phyloP scores from a whole-genome alignment of 2,329 filamentous ascomycete species.

The Rhinocladiella similis region DNA sequence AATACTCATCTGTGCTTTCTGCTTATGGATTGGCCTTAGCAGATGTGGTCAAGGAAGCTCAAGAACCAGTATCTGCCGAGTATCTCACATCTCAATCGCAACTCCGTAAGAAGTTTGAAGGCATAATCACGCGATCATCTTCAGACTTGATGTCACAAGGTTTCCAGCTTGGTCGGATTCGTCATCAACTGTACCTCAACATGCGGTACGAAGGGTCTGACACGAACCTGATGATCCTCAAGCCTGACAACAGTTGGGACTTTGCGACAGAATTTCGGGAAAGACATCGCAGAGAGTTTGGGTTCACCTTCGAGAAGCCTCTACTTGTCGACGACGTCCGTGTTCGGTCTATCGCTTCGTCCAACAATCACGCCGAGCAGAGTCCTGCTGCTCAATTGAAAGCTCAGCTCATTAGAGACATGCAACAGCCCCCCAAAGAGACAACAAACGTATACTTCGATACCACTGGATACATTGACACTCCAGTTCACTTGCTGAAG shows the following conservation, averaged over 20 bases:
- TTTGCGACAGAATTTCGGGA: constrained; percentile 81
- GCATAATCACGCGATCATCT: constrained; percentile 65
- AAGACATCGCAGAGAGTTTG: constrained; percentile 88
- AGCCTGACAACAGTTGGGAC: constrained; percentile 70
- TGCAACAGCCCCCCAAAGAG: not conserved
- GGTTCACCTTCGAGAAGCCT: constrained; percentile 82
- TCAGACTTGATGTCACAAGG: constrained; percentile 46
- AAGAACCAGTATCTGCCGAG: constrained; percentile 14
- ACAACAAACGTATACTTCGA: constrained; percentile 37
- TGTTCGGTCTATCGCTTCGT: constrained; percentile 70
- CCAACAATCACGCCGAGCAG: constrained; percentile 57
- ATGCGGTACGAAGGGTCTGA: constrained; percentile 54
- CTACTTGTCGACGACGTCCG: constrained; percentile 89
- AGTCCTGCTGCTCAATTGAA: constrained; percentile 61
- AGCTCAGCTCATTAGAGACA: constrained; percentile 1
- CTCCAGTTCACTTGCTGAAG: constrained; percentile 39
- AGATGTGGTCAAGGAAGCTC: constrained; percentile 31
- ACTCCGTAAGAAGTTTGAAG: constrained; percentile 71
- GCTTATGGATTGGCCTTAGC: constrained; percentile 48
- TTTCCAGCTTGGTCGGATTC: constrained; percentile 42
- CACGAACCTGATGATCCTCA: constrained; percentile 50
- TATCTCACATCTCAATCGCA: constrained; percentile 31
- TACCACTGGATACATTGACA: constrained; percentile 33
- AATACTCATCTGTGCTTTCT: constrained; percentile 43
- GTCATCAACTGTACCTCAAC: constrained; percentile 47